Conservation (phyloP, 2,329 filamentous ascomycete genomes). For the Ascomycota sp. region DNA sequence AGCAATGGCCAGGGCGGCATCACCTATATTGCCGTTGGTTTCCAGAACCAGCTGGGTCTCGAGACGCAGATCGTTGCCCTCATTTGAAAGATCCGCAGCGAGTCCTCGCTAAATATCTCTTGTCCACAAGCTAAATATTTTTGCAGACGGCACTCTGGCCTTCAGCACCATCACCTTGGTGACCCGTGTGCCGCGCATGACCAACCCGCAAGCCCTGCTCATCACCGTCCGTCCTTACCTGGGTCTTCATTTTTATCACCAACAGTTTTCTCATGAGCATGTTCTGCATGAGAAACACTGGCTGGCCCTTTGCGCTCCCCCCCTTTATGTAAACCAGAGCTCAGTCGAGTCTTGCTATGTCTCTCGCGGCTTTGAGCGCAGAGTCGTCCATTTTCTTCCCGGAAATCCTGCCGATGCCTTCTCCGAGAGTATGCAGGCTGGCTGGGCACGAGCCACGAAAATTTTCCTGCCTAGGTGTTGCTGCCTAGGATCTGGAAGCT, state of each 20-base stretch:
- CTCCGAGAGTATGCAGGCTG: neutral
- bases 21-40: slow-evolving; percentile 75
- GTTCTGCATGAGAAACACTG: slow-evolving; percentile 85
- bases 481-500: neutral
- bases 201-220: slow-evolving; percentile 57
- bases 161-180: slow-evolving; percentile 84
- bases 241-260: slow-evolving; percentile 60
- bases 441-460: neutral
- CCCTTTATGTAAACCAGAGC: slow-evolving; percentile 44
- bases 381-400: neutral
- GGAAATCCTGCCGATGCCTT: too few species aligned
- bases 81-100: slow-evolving; percentile 50
- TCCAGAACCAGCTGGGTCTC: slow-evolving; percentile 82
- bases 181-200: slow-evolving; percentile 78
- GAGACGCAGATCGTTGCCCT: slow-evolving; percentile 91
- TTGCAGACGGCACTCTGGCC: slow-evolving; percentile 45
- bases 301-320: slow-evolving; percentile 85
- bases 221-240: slow-evolving; percentile 61
- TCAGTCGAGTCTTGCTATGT: neutral
- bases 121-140: too few species aligned
- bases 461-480: neutral
- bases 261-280: slow-evolving; percentile 91
- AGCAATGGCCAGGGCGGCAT: slow-evolving; percentile 72
- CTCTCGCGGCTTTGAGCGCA: neutral
- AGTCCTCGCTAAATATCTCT: too few species aligned